phyloP scores from a whole-genome alignment of 2,329 filamentous ascomycete species.

The Tothia fuscella region DNA sequence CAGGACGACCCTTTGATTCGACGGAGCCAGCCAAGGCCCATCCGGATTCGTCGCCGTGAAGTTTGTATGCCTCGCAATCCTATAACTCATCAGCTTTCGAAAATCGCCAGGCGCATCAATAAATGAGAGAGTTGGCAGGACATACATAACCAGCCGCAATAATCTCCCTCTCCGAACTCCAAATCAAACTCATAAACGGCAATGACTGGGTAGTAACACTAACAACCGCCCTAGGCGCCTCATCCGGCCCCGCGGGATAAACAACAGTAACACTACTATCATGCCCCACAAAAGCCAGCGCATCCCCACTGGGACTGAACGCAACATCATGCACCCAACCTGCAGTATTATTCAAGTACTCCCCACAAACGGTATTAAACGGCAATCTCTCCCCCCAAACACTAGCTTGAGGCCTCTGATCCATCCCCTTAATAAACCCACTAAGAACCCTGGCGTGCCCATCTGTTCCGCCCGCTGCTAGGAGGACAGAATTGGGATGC shows the following conservation, averaged over 20 bases:
- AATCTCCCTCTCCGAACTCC: slow-evolving; percentile 85
- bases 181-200: slow-evolving; percentile 85
- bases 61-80: slow-evolving; percentile 77
- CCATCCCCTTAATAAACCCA: slow-evolving; percentile 90
- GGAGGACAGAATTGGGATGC: slow-evolving; percentile 94
- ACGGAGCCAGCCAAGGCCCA: slow-evolving; percentile 78
- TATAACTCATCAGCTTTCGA: slow-evolving; percentile 16
- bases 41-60: slow-evolving; percentile 63
- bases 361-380: slow-evolving; percentile 97
- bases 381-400: slow-evolving; percentile 92
- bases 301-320: slow-evolving; percentile 85
- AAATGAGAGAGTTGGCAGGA: slow-evolving; percentile 1
- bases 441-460: slow-evolving; percentile 92
- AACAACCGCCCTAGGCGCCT: slow-evolving; percentile 80
- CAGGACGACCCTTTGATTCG: slow-evolving; percentile 48
- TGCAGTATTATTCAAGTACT: slow-evolving; percentile 89
- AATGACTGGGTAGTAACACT: slow-evolving; percentile 81
- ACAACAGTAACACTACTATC: slow-evolving; percentile 96
- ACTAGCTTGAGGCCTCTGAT: slow-evolving; percentile 70
- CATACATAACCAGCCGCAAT: slow-evolving; percentile 79
- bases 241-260: slow-evolving; percentile 82
- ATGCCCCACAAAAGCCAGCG: slow-evolving; percentile 87
- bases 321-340: slow-evolving; percentile 92
- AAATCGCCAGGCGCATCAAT: not conserved
- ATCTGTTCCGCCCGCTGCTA: slow-evolving; percentile 93